Base-by-base conservation (phyloP, 441 rosid species). In the Euphorbia celastroides region DNA sequence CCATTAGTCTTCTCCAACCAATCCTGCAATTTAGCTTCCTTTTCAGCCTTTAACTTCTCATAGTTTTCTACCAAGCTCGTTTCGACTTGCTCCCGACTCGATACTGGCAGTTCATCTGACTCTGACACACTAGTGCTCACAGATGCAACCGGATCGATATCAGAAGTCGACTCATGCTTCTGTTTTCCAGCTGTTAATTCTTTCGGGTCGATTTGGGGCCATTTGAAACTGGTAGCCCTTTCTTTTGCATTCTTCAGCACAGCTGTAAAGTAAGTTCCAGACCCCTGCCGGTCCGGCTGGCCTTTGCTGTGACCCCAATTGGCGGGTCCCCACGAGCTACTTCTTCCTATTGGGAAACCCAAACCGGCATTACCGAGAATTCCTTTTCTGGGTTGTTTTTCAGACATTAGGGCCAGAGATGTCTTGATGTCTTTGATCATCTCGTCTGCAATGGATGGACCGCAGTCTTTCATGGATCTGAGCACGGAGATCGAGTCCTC, bases 391-490 rank as follows among this genome's bases (percentile, higher is more conserved):
- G 86, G 88, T 78, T 89, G 86, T 72, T 79, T 89, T 2, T 81
- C 68, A 8, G 99, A 85, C 79, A 94, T 79, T 32, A 82, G 58
- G 34, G 77, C 77, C 11, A 94, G 76, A 44, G 97, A 88, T 56
- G 65, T 81, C 68, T 72, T 82, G 57, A 91, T 88, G 72, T 88
- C 94, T 67, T 77, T 79, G 42, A 88, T 81, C 99, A 94, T 94
- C 70, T 87, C 99, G 74, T 89, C 92, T 0, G 84, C 91, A 58
- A 92, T 79, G 46, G 74, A 74, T 26, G 75, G 74, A 46, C 98
- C 98, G 54, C 89, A 88, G 23, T 84, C 91, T 82, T 86, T 92
- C 99, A 92, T 94, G 5, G 99, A 88, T 60, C 78, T 86, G 68
- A 80, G 83, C 84, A 82, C 73, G 66, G 80, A 41, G 41, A 89